Evolutionary conservation across 2,329 filamentous ascomycete genomes (phyloP).

Genomic region (Aaosphaeria arxii): DNA sequence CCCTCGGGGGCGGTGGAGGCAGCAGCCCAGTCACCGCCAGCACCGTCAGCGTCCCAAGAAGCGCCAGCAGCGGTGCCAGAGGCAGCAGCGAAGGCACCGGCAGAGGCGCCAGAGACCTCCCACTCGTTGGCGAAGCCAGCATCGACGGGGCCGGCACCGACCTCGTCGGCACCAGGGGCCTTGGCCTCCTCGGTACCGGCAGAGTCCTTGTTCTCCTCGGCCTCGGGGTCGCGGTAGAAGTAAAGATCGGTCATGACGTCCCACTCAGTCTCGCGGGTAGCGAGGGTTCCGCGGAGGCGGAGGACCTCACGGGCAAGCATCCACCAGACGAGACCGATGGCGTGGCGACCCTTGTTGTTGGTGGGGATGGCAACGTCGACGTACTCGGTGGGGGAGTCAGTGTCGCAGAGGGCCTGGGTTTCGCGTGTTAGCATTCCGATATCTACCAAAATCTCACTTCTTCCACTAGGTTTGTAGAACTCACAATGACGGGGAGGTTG

Average conservation of each 20-base stretch:
- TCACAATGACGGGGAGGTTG: slow-evolving; percentile 94
- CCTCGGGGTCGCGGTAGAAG: slow-evolving; percentile 99
- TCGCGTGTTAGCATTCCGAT: slow-evolving; percentile 7
- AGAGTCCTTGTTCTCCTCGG: slow-evolving; percentile 96
- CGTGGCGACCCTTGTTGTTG: slow-evolving; percentile 99
- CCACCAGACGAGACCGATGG: slow-evolving; percentile 99
- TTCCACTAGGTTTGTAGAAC: slow-evolving; percentile 2
- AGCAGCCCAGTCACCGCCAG: slow-evolving; percentile 66
- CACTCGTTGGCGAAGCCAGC: slow-evolving; percentile 79
- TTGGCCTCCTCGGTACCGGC: slow-evolving; percentile 80
- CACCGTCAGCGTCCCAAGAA: slow-evolving; percentile 63
- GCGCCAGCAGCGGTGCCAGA: slow-evolving; percentile 58
- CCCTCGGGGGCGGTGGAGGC: slow-evolving; percentile 46
- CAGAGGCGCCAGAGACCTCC: slow-evolving; percentile 69
- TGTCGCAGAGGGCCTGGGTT: slow-evolving; percentile 79
- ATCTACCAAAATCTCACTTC: not conserved
- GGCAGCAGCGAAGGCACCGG: slow-evolving; percentile 66
- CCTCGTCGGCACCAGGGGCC: slow-evolving; percentile 80
- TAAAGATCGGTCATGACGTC: slow-evolving; percentile 99
- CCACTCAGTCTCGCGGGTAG: slow-evolving; percentile 94
- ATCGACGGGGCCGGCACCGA: slow-evolving; percentile 74
- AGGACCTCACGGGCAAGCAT: slow-evolving; percentile 99
- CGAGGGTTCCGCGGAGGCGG: slow-evolving; percentile 94
- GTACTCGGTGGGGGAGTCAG: slow-evolving; percentile 98
- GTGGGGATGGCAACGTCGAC: slow-evolving; percentile 99